These are phyloP conservation scores for Apophysomyces ossiformis DNA, from an alignment of 371 early-diverging fungal species.

Conservation along the genomic window DNA sequence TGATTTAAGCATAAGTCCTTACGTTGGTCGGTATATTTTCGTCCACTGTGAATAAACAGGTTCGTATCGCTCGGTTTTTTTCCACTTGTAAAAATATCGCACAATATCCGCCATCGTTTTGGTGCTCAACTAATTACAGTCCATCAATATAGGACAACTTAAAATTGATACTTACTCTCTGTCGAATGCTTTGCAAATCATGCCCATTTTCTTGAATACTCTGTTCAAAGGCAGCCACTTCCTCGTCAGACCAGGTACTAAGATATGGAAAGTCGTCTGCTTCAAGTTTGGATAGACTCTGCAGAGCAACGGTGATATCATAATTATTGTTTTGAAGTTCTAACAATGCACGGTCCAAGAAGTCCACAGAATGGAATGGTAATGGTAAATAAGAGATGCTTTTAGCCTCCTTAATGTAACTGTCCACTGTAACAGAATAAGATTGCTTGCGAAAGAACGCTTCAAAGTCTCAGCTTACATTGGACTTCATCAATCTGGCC, in stretches of 20 bases:
- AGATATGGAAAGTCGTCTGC: conserved; percentile 55
- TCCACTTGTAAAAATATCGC: conserved; percentile 75
- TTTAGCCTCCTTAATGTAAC: conserved; percentile 53
- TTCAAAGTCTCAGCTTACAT: conserved; percentile 29
- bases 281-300: conserved; percentile 51
- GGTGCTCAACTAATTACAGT: conserved; percentile 53
- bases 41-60: conserved; percentile 75
- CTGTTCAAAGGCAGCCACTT: conserved; percentile 69
- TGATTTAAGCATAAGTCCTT: conserved; percentile 14
- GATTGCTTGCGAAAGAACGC: not conserved
- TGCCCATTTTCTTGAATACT: conserved; percentile 72
- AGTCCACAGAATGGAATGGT: conserved; percentile 53
- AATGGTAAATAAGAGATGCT: conserved; percentile 43
- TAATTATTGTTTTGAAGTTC: conserved; percentile 61
- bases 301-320: conserved; percentile 62
- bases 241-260: conserved; percentile 65
- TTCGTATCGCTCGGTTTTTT: conserved; percentile 72
- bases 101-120: conserved; percentile 70
- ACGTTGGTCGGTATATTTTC: conserved; percentile 70
- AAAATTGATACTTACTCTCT: conserved; percentile 27
- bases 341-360: conserved; percentile 66
- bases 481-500: conserved; percentile 37
- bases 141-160: conserved; percentile 11
- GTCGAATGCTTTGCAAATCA: conserved; percentile 68
- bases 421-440: conserved; percentile 35